Base-by-base conservation (phyloP, 257 asterid genomes). In the Solanum habrochaites region DNA sequence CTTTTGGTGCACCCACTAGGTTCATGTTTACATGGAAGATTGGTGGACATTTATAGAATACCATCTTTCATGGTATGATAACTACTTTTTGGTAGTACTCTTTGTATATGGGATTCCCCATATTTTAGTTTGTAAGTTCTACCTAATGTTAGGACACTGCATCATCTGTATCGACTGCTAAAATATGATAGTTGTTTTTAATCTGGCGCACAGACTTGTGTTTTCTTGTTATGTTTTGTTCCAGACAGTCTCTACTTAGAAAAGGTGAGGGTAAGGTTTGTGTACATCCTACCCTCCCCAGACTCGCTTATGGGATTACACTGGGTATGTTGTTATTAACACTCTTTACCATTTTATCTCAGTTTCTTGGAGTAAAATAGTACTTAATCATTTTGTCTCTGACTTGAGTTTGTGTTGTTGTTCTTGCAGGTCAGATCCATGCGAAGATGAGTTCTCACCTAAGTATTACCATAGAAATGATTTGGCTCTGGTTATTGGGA, bases 341-440 rank as follows among this genome's bases (percentile, higher is more conserved):
- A 47, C 67, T 9, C 43, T 80, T 7, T 80, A 47, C 18, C 29
- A 80, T 29, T 80, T 80, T 40, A 15, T 29, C 40, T 7, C 27
- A 47, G 85, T 47, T 80, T 43, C n/a, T 80, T 80, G 42, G 85
- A 27, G 27, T 45, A 47, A 77, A 49, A 47, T 80, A 49, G 15
- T 29, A 80, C 85, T 80, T 29, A 31, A 18, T 49, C 49, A 10
- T 47, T 20, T 20, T 29, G 43, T 47, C 6, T 75, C 83, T 75
- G 25, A 49, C 47, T 77, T 92, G 90, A 85, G 43, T 83, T 49
- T 80, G 62, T 75, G 73, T 64, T 87, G 82, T 78, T 85, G 42
- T 77, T 73, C 75, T 89, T 93, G 92, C 99, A 97, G 99, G 91
- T 91, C 92, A 86, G 97, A 94, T 91, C 90, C 92, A 74, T 86